Evolutionary conservation across 2,329 filamentous ascomycete species (phyloP).

Genomic region (Coleophoma eucalyptorum): DNA sequence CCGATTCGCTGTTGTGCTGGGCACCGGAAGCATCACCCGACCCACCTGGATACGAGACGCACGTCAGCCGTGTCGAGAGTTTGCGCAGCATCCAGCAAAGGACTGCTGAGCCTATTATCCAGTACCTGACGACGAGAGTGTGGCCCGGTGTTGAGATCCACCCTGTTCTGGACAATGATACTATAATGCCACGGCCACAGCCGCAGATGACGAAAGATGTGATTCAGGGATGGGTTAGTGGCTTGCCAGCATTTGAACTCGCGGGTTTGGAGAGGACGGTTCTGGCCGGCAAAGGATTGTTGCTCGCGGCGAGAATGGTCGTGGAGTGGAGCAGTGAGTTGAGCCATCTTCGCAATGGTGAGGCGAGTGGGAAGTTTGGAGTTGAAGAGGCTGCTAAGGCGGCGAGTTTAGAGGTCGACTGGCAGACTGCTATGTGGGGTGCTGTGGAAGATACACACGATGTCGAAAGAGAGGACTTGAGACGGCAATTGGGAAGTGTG

Average conservation of each 20-base stretch:
- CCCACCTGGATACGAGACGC: conserved; percentile 38
- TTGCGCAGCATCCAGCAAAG: conserved; percentile 71
- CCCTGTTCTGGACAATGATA: conserved; percentile 75
- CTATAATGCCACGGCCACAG: conserved; percentile 74
- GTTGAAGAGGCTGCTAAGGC: conserved; percentile 78
- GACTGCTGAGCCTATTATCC: conserved; percentile 66
- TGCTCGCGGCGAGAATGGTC: conserved; percentile 72
- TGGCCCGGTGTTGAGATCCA: conserved; percentile 81
- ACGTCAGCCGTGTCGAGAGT: conserved; percentile 45
- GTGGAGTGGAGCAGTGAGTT: conserved; percentile 84
- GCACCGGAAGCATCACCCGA: conserved; percentile 52
- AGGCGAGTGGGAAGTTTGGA: conserved; percentile 52
- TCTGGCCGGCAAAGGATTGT: conserved; percentile 81
- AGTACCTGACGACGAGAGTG: conserved; percentile 65
- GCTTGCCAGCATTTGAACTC: conserved; percentile 74
- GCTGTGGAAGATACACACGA: conserved; percentile 97
- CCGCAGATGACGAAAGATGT: conserved; percentile 70
- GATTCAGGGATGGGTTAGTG: conserved; percentile 72
- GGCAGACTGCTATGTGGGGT: conserved; percentile 90
- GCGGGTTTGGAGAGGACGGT: conserved; percentile 82
- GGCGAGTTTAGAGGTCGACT: conserved; percentile 79
- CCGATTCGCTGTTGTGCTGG: conserved; percentile 92
- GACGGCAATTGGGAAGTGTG: conserved; percentile 83
- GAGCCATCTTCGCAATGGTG: conserved; percentile 38
- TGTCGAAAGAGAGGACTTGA: conserved; percentile 86